Percentiles rank a stretch among this genome's conserved stretches.
phyloP scores from a whole-genome alignment of 305 asterid species.

The Coffea humblotiana region DNA sequence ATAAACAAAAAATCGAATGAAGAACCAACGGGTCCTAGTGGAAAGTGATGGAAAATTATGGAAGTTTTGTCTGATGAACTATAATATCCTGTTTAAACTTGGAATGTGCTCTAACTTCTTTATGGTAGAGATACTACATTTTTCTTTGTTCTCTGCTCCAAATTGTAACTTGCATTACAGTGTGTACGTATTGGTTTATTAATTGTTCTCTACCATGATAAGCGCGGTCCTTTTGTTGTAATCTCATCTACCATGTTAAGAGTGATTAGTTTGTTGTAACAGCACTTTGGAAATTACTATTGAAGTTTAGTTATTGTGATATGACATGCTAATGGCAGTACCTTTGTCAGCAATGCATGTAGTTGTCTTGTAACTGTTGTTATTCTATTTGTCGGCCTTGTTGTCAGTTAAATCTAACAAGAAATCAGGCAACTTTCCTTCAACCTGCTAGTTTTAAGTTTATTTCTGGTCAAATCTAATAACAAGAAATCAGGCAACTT shows the following conservation, averaged over 20 bases:
- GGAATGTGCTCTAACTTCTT: neutral
- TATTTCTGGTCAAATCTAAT: neutral
- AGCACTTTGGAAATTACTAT: neutral
- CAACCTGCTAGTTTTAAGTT: neutral
- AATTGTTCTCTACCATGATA: neutral
- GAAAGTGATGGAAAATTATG: neutral
- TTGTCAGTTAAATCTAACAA: neutral
- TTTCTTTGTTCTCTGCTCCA: neutral
- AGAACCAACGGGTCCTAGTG: neutral
- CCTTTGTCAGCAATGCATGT: neutral
- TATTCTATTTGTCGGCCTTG: neutral
- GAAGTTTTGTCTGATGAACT: neutral
- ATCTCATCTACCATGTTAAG: neutral
- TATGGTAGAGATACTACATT: neutral
- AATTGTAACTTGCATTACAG: neutral
- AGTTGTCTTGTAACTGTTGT: neutral
- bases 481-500: neutral
- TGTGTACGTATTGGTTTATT: neutral
- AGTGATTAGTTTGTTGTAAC: neutral
- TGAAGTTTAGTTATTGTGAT: neutral
- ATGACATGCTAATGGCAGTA: neutral
- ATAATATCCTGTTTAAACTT: neutral
- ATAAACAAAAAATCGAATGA: neutral
- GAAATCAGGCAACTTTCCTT: neutral
- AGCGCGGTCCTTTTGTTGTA: neutral